Conservation (phyloP, 257 asterid genomes). For the Solanum arcanum region DNA sequence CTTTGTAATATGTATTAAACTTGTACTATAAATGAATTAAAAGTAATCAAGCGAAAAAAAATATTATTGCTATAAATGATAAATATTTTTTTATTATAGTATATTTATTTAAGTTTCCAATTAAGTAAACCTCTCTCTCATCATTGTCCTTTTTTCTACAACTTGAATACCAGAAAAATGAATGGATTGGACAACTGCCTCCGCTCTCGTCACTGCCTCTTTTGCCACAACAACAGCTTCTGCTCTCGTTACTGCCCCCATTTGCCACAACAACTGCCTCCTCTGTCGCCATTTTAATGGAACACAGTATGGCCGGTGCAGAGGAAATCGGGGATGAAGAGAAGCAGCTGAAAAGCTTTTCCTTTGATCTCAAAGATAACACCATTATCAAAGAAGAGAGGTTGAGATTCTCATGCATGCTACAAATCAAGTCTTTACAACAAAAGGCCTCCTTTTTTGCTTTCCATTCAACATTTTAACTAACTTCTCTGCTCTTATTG, state of each 20-base stretch:
- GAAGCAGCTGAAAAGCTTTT: constrained; percentile 14
- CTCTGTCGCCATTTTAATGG: neutral
- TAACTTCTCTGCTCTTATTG: neutral
- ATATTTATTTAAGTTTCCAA: no score
- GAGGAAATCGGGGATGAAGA: neutral
- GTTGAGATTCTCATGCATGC: constrained; percentile 92
- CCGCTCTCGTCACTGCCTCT: neutral
- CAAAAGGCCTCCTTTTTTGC: constrained; percentile 42
- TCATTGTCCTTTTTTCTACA: no score
- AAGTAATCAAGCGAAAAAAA: no score
- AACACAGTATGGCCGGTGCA: constrained; percentile 11
- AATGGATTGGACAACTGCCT: no score
- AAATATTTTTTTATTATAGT: no score
- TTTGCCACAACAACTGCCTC: neutral
- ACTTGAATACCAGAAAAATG: no score
- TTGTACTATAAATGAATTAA: no score
- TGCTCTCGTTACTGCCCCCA: neutral
- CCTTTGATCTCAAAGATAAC: constrained; percentile 53
- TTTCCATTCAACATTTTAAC: neutral
- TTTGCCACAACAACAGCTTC: neutral
- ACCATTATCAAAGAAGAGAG: constrained; percentile 64
- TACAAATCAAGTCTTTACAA: constrained; percentile 75
- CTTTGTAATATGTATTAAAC: no score
- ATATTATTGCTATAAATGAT: no score
- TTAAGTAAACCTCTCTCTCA: no score